phyloP scores from a whole-genome alignment of 2,329 filamentous ascomycete species.

The Biscogniauxia sp. region DNA sequence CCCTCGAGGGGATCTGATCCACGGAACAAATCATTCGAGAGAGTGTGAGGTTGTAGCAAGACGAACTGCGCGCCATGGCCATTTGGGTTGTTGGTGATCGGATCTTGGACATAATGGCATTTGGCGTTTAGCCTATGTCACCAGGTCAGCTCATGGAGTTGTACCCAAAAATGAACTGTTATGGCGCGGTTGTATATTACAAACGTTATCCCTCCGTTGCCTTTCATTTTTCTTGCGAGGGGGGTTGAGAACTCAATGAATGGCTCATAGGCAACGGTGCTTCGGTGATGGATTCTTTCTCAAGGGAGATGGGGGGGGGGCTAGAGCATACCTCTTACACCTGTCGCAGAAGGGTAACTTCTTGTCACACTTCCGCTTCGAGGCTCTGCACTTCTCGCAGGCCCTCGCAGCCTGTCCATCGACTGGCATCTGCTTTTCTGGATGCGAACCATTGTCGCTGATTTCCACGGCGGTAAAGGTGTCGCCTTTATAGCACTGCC shows the following conservation, averaged over 20 bases:
- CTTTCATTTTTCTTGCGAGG: no score
- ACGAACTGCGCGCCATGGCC: constrained; percentile 26
- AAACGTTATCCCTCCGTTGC: no score
- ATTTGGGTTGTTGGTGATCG: constrained; percentile 22
- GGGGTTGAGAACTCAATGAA: no score
- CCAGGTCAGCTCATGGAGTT: constrained; percentile 14
- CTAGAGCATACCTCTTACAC: constrained; percentile 30
- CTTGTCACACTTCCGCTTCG: constrained; percentile 35
- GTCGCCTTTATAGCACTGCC: constrained; percentile 15
- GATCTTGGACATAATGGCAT: constrained; percentile 33
- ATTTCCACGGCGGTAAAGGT: constrained; percentile 10
- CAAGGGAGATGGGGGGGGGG: not conserved
- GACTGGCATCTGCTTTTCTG: constrained; percentile 6
- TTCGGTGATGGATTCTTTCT: not conserved
- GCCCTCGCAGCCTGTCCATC: constrained; percentile 27
- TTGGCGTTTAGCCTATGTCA: constrained; percentile 31
- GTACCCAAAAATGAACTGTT: not conserved
- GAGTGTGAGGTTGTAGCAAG: constrained; percentile 29
- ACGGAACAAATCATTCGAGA: constrained; percentile 29
- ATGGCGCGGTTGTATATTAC: no score
- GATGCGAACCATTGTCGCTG: constrained; percentile 8
- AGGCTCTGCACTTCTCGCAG: constrained; percentile 34
- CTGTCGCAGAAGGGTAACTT: constrained; percentile 33
- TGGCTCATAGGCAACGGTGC: no score
- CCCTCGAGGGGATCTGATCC: constrained; percentile 32